These are phyloP conservation scores for Nicotiana sylvestris DNA, from an alignment of 257 asterid genomes.

Conservation along the genomic window DNA sequence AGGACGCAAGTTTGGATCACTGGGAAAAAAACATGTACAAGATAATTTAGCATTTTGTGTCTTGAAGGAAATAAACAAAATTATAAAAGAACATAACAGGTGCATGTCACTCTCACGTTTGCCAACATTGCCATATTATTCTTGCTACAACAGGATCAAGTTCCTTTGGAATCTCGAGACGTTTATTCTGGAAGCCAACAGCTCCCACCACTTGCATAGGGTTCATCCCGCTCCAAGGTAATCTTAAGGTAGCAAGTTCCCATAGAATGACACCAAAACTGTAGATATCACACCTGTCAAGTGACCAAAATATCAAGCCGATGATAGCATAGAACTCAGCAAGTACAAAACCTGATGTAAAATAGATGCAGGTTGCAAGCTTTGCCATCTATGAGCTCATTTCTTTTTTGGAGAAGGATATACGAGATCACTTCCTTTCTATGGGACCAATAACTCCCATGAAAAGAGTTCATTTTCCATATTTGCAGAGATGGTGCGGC, in stretches of 20 bases:
- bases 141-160: constrained; percentile 90
- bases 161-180: constrained; percentile 97
- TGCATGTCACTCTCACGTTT: constrained; percentile 50
- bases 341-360: neutral
- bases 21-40: constrained; percentile 24
- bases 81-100: neutral
- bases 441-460: neutral
- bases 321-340: neutral
- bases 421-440: neutral
- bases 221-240: constrained; percentile 99
- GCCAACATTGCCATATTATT: constrained; percentile 99
- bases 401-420: neutral
- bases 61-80: neutral
- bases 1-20: constrained; percentile 94
- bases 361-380: neutral
- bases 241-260: constrained; percentile 91
- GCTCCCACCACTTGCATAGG: constrained; percentile 99
- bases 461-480: neutral
- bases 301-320: constrained; percentile 3
- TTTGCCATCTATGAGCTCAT: neutral
- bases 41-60: neutral
- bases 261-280: constrained; percentile 96
- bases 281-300: constrained; percentile 88
- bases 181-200: constrained; percentile 93
- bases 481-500: neutral